These are phyloP conservation scores for Medicago arabica DNA, from an alignment of 306 rosid species.

Conservation along the genomic window DNA sequence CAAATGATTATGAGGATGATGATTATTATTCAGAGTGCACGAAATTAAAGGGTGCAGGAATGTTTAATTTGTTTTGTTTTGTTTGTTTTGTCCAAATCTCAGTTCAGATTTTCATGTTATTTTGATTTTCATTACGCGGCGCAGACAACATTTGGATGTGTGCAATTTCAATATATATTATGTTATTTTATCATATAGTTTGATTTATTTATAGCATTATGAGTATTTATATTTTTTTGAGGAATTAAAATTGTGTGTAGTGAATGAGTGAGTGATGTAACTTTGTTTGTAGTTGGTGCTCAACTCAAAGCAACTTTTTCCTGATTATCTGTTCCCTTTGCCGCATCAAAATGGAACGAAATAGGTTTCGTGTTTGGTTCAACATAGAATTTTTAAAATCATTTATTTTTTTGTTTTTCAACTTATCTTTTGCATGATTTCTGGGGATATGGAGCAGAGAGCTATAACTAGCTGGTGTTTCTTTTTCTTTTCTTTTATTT, in stretches of 20 bases:
- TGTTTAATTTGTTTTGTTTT: conserved; percentile 44
- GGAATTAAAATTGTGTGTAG: conserved; percentile 6
- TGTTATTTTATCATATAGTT: background rate
- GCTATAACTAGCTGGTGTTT: conserved; percentile 28
- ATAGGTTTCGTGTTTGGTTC: conserved; percentile 79
- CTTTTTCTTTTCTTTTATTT: background rate
- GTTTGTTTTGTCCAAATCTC: conserved; percentile 52
- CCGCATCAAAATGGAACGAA: conserved; percentile 64
- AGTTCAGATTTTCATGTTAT: conserved; percentile 60
- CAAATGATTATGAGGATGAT: conserved; percentile 46
- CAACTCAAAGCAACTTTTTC: conserved; percentile 78
- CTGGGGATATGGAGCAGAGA: conserved; percentile 42
- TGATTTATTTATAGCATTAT: conserved; percentile 45
- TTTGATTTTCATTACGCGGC: conserved; percentile 29
- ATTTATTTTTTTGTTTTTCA: background rate
- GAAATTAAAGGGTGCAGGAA: conserved; percentile 48
- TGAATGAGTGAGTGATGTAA: background rate
- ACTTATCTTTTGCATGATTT: conserved; percentile 44
- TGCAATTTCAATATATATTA: conserved; percentile 24
- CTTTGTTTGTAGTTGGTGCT: conserved; percentile 62
- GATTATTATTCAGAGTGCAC: conserved; percentile 44
- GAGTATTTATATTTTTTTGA: conserved; percentile 44
- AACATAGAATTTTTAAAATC: conserved; percentile 49
- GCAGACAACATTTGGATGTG: conserved; percentile 49
- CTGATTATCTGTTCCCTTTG: conserved; percentile 75